Percentiles rank a stretch among this genome's conserved stretches.
These are phyloP conservation scores for Lablab purpureus DNA, from an alignment of 306 rosid genomes.

Conservation along the genomic window DNA sequence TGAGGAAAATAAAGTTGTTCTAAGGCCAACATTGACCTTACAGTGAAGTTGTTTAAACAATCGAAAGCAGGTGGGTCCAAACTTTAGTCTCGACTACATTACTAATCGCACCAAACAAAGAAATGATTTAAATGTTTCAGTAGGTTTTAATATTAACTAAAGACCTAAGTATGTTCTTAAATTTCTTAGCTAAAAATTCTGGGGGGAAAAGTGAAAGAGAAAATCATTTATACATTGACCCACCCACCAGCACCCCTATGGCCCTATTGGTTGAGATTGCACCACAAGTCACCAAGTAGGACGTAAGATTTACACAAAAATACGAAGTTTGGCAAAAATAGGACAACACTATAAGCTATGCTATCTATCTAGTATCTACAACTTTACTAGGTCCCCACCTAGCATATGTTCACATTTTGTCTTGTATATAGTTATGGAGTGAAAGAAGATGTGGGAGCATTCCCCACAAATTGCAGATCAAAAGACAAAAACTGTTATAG, in stretches of 20 bases:
- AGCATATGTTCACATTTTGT: slow-evolving; percentile 58
- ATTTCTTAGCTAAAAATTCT: slow-evolving; percentile 21
- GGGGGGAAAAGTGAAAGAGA: neutral
- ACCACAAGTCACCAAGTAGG: slow-evolving; percentile 46
- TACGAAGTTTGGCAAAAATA: slow-evolving; percentile 6
- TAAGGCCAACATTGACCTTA: slow-evolving; percentile 62
- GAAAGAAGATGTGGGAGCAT: slow-evolving; percentile 48
- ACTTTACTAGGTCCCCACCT: slow-evolving; percentile 47
- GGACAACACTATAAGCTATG: slow-evolving; percentile 31
- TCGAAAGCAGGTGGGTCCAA: slow-evolving; percentile 65
- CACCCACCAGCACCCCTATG: slow-evolving; percentile 38
- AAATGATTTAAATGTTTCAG: slow-evolving; percentile 43
- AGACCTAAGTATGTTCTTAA: slow-evolving; percentile 17
- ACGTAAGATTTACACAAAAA: slow-evolving; percentile 38
- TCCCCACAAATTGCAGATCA: slow-evolving; percentile 32
- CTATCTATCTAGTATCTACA: slow-evolving; percentile 34
- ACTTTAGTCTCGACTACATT: slow-evolving; percentile 41
- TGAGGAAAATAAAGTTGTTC: slow-evolving; percentile 61
- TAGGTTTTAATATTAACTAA: slow-evolving; percentile 37
- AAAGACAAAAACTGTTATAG: slow-evolving; percentile 47
- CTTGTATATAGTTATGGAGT: slow-evolving; percentile 46
- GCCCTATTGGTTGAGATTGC: slow-evolving; percentile 44
- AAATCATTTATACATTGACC: slow-evolving; percentile 23
- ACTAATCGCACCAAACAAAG: slow-evolving; percentile 52
- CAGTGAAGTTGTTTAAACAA: slow-evolving; percentile 52